Percentiles rank a stretch among this genome's conserved stretches.
phyloP scores from a whole-genome alignment of 495 filamentous ascomycete genomes.

The Podospora pseudopauciseta region DNA sequence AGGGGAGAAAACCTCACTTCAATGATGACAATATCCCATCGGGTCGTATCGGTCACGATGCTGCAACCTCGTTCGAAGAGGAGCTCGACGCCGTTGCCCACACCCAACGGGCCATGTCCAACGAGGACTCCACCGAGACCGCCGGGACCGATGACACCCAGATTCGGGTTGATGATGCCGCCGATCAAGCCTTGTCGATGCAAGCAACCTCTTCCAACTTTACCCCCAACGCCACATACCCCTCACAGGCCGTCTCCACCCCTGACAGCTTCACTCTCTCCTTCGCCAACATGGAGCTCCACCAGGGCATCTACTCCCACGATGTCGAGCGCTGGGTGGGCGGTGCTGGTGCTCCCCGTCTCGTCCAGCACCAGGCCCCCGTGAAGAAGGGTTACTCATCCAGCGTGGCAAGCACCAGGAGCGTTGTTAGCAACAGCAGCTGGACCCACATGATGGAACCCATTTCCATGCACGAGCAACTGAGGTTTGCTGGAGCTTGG shows the following conservation, averaged over 20 bases:
- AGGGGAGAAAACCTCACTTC: conserved; percentile 25
- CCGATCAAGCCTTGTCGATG: too few relatives aligned
- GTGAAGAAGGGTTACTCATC: not conserved
- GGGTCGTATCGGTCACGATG: conserved; percentile 14
- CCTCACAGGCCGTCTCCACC: too few relatives aligned
- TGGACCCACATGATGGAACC: not conserved
- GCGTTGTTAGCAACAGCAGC: conserved; percentile 4
- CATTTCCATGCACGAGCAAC: too few relatives aligned
- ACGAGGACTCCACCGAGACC: conserved; percentile 18
- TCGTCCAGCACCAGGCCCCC: conserved; percentile 1
- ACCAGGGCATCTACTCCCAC: conserved; percentile 5
- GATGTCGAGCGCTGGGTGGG: conserved; percentile 17
- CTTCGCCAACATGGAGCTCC: not conserved
- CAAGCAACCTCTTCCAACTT: too few relatives aligned
- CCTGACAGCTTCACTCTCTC: not conserved
- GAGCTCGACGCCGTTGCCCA: too few relatives aligned
- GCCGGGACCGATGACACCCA: conserved; percentile 13
- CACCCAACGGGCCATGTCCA: conserved; percentile 3
- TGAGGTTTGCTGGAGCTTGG: too few relatives aligned
- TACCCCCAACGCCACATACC: too few relatives aligned
- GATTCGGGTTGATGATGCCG: not conserved
- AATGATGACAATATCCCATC: conserved; percentile 33
- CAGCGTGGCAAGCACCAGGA: not conserved
- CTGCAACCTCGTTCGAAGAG: not conserved
- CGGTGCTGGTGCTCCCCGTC: conserved; percentile 10